Percentiles rank a stretch among this genome's conserved stretches.
These are phyloP conservation scores for Pythium sp. DNA, from an alignment of 352 stramenopile genomes.

Conservation along the genomic window DNA sequence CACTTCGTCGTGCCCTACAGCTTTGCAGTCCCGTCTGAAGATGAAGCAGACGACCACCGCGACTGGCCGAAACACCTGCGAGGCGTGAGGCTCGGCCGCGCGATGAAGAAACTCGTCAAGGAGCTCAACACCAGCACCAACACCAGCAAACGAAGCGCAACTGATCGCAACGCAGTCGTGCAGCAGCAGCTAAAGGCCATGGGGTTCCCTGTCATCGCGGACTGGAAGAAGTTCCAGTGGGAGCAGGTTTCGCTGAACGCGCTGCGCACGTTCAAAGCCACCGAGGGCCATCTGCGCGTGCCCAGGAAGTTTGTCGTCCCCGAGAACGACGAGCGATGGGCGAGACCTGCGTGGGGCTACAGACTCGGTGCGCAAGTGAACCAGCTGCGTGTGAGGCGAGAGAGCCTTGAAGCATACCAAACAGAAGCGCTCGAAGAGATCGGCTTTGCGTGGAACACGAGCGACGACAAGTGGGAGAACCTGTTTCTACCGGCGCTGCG, in stretches of 20 bases:
- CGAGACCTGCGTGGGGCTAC: slow-evolving; percentile 12
- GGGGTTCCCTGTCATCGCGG: slow-evolving; percentile 25
- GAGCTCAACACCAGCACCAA: background rate
- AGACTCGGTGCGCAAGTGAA: slow-evolving; percentile 16
- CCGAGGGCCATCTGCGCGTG: slow-evolving; percentile 12
- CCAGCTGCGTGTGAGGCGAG: slow-evolving; percentile 26
- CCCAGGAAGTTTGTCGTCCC: slow-evolving; percentile 11
- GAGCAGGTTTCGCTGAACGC: slow-evolving; percentile 4
- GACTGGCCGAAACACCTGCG: slow-evolving; percentile 37
- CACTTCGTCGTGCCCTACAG: slow-evolving; percentile 43
- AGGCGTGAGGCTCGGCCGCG: slow-evolving; percentile 37
- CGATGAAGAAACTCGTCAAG: slow-evolving; percentile 29
- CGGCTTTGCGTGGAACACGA: slow-evolving; percentile 39
- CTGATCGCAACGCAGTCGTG: background rate
- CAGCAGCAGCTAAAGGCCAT: slow-evolving; percentile 27
- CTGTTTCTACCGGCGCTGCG: slow-evolving; percentile 40
- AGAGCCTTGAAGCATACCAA: slow-evolving; percentile 26
- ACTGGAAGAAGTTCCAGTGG: slow-evolving; percentile 45
- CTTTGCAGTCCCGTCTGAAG: slow-evolving; percentile 29
- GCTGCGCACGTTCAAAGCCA: slow-evolving; percentile 7
- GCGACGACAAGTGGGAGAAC: slow-evolving; percentile 33
- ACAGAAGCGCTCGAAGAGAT: slow-evolving; percentile 32
- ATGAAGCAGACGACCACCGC: background rate
- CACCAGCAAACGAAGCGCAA: background rate
- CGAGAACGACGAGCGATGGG: slow-evolving; percentile 14